Evolutionary conservation across 2,329 filamentous ascomycete genomes (phyloP).

Genomic region (Fusarium agapanthi): DNA sequence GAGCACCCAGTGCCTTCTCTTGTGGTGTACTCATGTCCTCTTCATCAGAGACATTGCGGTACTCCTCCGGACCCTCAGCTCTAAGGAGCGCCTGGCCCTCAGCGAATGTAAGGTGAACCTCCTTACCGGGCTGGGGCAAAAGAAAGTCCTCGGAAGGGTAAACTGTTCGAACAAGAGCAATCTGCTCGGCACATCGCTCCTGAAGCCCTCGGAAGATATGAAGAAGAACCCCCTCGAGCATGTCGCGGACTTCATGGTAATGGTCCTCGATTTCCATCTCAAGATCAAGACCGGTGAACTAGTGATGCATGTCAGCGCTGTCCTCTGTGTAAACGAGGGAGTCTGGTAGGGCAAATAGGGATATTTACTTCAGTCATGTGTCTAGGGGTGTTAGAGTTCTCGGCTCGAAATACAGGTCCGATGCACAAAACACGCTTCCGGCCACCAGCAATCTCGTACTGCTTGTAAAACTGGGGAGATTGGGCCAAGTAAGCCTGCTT

Average conservation of each 20-base stretch:
- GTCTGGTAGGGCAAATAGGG: constrained; percentile 6
- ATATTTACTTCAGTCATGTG: constrained; percentile 77
- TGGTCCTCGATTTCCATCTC: constrained; percentile 85
- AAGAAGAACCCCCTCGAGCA: constrained; percentile 78
- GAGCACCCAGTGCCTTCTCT: constrained; percentile 86
- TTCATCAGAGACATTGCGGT: constrained; percentile 73
- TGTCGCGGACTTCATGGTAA: constrained; percentile 78
- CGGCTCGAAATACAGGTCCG: constrained; percentile 85
- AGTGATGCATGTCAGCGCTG: constrained; percentile 10
- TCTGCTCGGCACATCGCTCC: constrained; percentile 73
- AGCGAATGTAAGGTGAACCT: constrained; percentile 79
- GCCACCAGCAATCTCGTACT: constrained; percentile 82
- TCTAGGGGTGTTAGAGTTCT: constrained; percentile 83
- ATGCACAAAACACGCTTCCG: constrained; percentile 82
- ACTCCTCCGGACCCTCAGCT: constrained; percentile 75
- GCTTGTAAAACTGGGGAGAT: constrained; percentile 87
- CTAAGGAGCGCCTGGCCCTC: constrained; percentile 82
- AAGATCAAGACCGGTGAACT: constrained; percentile 87
- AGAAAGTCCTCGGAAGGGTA: constrained; percentile 83
- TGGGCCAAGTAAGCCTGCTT: constrained; percentile 82
- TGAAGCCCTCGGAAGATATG: constrained; percentile 81
- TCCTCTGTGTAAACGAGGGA: background rate
- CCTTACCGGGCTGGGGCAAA: constrained; percentile 77
- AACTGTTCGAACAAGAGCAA: constrained; percentile 74
- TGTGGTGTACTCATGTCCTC: constrained; percentile 84